These are phyloP conservation scores for Zygosaccharomyces bailii DNA, from an alignment of 805 yeast genomes.

Conservation along the genomic window DNA sequence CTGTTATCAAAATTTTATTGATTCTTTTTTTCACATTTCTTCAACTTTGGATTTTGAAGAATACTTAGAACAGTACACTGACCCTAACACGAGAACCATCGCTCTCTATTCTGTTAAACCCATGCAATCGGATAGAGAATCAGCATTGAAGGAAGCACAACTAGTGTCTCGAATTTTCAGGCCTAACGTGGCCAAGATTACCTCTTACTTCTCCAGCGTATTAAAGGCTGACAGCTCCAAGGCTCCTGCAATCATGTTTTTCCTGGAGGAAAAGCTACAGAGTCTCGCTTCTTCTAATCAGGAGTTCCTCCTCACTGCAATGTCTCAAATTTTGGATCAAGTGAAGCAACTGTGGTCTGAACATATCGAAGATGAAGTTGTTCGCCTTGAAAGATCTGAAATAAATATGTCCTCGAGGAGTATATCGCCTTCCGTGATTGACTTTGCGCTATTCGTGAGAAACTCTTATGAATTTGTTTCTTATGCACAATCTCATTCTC, in stretches of 20 bases:
- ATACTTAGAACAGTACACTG: constrained; percentile 36
- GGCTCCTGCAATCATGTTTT: constrained; percentile 42
- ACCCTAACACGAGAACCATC: constrained; percentile 23
- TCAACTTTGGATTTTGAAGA: constrained; percentile 42
- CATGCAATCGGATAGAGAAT: constrained; percentile 45
- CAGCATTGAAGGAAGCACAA: constrained; percentile 42
- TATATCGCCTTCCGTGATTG: constrained; percentile 44
- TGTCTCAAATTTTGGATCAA: constrained; percentile 51
- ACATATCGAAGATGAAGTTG: constrained; percentile 53
- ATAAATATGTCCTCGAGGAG: constrained; percentile 36
- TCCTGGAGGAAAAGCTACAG: constrained; percentile 40
- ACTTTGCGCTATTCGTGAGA: constrained; percentile 46
- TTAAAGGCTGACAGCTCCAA: constrained; percentile 40
- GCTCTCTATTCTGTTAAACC: constrained; percentile 37
- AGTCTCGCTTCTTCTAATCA: constrained; percentile 51
- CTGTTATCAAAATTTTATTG: constrained; percentile 49
- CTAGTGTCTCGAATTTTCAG: constrained; percentile 48
- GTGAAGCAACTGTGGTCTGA: constrained; percentile 55
- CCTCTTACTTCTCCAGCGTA: constrained; percentile 35
- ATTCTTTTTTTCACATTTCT: constrained; percentile 45
- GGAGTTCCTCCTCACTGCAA: constrained; percentile 54
- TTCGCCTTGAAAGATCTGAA: constrained; percentile 39
- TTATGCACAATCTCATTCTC: constrained; percentile 26
- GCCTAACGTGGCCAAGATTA: constrained; percentile 27
- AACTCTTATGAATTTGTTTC: constrained; percentile 33